These are phyloP conservation scores for Botrytis paeoniae DNA, from an alignment of 2,329 filamentous ascomycete genomes.

Conservation along the genomic window DNA sequence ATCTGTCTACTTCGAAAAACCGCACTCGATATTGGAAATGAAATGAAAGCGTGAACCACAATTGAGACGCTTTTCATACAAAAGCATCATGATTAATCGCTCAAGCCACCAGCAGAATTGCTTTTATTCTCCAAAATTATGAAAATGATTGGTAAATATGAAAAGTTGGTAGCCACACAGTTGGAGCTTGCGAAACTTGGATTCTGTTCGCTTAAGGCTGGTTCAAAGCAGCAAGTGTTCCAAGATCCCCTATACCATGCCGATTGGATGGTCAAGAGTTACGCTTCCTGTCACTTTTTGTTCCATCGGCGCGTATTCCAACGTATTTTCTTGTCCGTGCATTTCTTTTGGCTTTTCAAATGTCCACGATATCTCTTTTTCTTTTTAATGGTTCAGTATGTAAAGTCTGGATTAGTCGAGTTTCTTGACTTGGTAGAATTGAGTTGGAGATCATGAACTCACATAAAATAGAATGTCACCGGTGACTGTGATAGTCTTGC, in stretches of 20 bases:
- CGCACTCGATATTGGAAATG: not conserved
- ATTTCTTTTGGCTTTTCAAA: constrained; percentile 2
- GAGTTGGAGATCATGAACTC: not conserved
- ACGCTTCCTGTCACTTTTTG: constrained; percentile 3
- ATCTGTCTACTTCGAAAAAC: not conserved
- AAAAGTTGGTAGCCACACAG: not conserved
- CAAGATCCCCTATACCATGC: constrained; percentile 25
- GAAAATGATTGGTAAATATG: constrained; percentile 1
- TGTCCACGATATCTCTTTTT: not conserved
- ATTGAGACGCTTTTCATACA: not conserved
- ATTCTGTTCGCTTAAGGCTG: constrained; percentile 8
- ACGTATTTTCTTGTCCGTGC: constrained; percentile 5
- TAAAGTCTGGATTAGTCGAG: not conserved
- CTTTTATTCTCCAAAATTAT: not conserved
- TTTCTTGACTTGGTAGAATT: not conserved
- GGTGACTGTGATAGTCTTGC: constrained; percentile 4
- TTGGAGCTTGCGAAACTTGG: not conserved
- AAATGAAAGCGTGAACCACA: not conserved
- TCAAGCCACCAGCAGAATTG: constrained; percentile 3
- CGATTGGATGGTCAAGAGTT: constrained; percentile 29
- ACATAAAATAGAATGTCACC: not conserved
- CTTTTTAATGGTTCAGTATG: not conserved
- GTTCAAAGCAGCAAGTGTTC: constrained; percentile 36
- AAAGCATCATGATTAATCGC: not conserved
- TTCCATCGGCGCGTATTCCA: constrained; percentile 16